Evolutionary conservation across 495 filamentous ascomycete genomes (phyloP), one percentile per base, ranked within the genome.

Genomic region (Neurospora terricola): DNA sequence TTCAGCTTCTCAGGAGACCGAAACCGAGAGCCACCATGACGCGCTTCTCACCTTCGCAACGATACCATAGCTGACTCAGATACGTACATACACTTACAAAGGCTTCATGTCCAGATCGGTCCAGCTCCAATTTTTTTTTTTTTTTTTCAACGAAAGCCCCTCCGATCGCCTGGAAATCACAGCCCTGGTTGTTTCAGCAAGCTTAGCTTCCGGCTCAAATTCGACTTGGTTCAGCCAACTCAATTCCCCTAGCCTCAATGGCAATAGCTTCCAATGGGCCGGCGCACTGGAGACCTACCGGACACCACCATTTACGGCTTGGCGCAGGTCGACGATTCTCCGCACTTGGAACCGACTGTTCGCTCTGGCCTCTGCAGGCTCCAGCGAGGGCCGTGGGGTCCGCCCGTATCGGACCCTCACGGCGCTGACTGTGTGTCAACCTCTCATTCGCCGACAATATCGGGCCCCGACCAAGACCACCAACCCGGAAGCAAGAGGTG

Each of bases 391-490:
- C 54, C 27, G 27, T 66, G 74, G 70, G 73, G 73, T 73, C 70
- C 70, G 70, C 71, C 72, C 73, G 71, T 76, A 72, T 71, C 75
- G 75, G 73, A 73, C 72, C 72, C 73, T 73, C 71, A 70, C 76
- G 30, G 75, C 76, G 72, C 72, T 78, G 78, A 74, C 74, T 80
- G 54, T 81, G 79, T 81, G 79, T 80, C 79, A 81, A 74, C 37
- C 73, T 70, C 71, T 75, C 73, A 81, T 81, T 81, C 79, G 79
- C 72, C 59, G 59, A 34, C 42, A 45, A n/a, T 66, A 69, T 76
- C 73, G 69, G 71, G 72, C 77, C 73, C 73, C 76, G 72, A 76
- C 73, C 70, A 71, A 71, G 42, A 70, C 62, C 70, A 74, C 71
- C 43, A 38, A 69, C 23, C 71, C 59, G 54, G 34, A 72, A 68